Percentiles rank a stretch among this genome's conserved stretches.
These are phyloP conservation scores for Trichoderma sp. DNA, from an alignment of 2,329 filamentous ascomycete genomes.

Conservation along the genomic window DNA sequence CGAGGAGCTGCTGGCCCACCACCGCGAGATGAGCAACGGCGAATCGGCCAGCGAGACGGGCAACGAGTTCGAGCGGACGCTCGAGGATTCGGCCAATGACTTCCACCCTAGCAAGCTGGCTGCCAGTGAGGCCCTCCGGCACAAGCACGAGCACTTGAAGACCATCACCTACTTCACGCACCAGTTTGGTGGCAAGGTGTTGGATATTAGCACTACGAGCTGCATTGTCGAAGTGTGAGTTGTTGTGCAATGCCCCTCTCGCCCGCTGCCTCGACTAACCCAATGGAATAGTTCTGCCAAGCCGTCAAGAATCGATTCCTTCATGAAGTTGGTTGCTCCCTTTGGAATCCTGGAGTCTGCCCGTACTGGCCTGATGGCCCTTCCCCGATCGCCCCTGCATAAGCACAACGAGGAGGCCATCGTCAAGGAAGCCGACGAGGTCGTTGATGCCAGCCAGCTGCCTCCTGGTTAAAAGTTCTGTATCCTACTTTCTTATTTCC, in stretches of 20 bases:
- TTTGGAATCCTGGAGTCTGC: constrained; percentile 97
- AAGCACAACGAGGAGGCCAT: constrained; percentile 69
- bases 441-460: constrained; percentile 91
- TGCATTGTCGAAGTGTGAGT: constrained; percentile 96
- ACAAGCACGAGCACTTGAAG: constrained; percentile 97
- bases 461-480: constrained; percentile 72
- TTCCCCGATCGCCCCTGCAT: constrained; percentile 87
- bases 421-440: constrained; percentile 85
- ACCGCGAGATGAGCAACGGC: constrained; percentile 76
- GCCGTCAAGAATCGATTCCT: constrained; percentile 90
- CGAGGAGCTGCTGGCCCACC: constrained; percentile 92
- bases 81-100: constrained; percentile 60
- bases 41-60: constrained; percentile 51
- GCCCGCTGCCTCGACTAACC: constrained; percentile 32
- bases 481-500: background rate
- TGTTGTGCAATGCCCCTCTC: background rate
- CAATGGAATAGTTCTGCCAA: constrained; percentile 74
- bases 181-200: constrained; percentile 95
- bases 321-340: constrained; percentile 90
- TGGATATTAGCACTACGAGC: constrained; percentile 97
- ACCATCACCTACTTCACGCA: constrained; percentile 95
- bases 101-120: constrained; percentile 90
- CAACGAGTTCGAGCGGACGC: constrained; percentile 43
- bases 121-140: constrained; percentile 83
- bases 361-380: constrained; percentile 92